Conservation (phyloP, 2,329 filamentous ascomycete genomes). For the Beauveria brongniartii region DNA sequence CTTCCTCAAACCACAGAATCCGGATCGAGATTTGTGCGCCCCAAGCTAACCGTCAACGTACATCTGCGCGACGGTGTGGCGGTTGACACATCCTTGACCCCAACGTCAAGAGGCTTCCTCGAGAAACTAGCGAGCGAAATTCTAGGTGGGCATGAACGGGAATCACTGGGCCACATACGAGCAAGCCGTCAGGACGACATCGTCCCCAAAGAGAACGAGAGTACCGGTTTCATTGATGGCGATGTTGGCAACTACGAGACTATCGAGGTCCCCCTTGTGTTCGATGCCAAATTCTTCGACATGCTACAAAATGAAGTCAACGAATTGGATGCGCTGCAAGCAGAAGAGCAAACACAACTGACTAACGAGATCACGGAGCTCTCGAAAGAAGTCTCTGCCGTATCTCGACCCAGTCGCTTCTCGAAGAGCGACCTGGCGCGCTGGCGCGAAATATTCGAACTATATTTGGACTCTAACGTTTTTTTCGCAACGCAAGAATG, state of each 20-base stretch:
- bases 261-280: conserved; percentile 68
- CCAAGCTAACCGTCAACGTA: conserved; percentile 63
- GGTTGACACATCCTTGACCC: conserved; percentile 59
- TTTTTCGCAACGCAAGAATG: conserved; percentile 74
- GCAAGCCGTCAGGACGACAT: not conserved
- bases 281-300: conserved; percentile 73
- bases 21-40: conserved; percentile 45
- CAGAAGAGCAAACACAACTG: conserved; percentile 56
- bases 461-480: conserved; percentile 71
- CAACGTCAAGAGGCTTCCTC: conserved; percentile 56
- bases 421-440: conserved; percentile 60
- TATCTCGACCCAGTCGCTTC: conserved; percentile 56
- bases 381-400: conserved; percentile 53
- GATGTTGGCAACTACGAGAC: conserved; percentile 20
- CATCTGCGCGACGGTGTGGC: conserved; percentile 58
- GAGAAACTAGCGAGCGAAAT: conserved; percentile 46
- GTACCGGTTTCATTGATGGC: not conserved
- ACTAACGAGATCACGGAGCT: conserved; percentile 54
- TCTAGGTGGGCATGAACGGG: not conserved
- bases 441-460: conserved; percentile 75
- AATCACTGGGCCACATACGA: not conserved
- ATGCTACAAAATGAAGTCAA: conserved; percentile 65
- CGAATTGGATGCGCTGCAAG: conserved; percentile 60
- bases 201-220: not conserved
- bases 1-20: conserved; percentile 20